These are phyloP conservation scores for Blastobotrys indianensis DNA, from an alignment of 1,139 yeast genomes.

Conservation along the genomic window DNA sequence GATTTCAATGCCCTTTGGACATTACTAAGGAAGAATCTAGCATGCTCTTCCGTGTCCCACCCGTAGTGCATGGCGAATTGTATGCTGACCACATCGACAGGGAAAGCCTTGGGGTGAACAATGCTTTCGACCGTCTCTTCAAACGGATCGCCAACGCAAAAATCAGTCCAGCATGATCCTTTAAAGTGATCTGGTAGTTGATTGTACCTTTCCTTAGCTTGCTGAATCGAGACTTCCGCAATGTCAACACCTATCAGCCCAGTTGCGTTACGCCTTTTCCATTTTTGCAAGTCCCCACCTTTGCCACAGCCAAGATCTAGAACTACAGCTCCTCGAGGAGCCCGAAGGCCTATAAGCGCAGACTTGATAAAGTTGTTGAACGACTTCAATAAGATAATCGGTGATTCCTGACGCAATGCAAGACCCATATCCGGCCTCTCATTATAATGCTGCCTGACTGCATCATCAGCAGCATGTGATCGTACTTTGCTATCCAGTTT, in stretches of 20 bases:
- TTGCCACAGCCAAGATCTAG: constrained; percentile 95
- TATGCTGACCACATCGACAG: constrained; percentile 81
- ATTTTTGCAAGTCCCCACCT: constrained; percentile 93
- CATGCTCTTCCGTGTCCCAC: constrained; percentile 77
- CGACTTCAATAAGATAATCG: constrained; percentile 77
- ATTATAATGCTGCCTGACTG: constrained; percentile 80
- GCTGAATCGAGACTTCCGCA: constrained; percentile 79
- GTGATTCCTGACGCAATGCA: constrained; percentile 66
- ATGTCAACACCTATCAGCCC: constrained; percentile 89
- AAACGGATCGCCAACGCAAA: constrained; percentile 90
- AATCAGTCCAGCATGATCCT: constrained; percentile 54
- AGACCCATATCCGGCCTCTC: constrained; percentile 68
- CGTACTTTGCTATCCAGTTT: constrained; percentile 17
- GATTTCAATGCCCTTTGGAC: constrained; percentile 66
- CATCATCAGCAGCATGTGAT: constrained; percentile 23
- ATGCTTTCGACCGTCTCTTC: constrained; percentile 61
- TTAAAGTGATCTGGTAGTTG: constrained; percentile 45
- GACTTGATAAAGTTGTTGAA: constrained; percentile 91
- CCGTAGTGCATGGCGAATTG: constrained; percentile 96
- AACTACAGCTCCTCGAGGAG: constrained; percentile 43
- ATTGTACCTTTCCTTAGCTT: constrained; percentile 71
- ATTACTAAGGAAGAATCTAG: constrained; percentile 64
- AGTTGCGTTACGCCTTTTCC: constrained; percentile 66
- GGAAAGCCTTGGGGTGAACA: constrained; percentile 67
- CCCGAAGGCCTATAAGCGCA: constrained; percentile 69